Evolutionary conservation across 2,329 filamentous ascomycete species (phyloP).

Genomic region (Neopestalotiopsis rosae): DNA sequence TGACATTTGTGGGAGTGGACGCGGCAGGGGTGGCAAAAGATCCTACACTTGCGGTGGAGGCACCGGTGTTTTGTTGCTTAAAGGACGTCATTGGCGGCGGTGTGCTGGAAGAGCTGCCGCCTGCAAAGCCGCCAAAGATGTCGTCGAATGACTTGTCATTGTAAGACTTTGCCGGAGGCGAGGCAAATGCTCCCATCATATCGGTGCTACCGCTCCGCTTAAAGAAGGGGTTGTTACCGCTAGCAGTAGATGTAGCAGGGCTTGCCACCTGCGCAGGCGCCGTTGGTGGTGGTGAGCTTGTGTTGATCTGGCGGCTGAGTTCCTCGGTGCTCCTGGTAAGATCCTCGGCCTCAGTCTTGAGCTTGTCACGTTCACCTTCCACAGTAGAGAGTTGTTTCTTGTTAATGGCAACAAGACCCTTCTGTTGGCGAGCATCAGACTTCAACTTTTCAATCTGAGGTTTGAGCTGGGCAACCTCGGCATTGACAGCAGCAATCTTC

Average conservation of each 20-base stretch:
- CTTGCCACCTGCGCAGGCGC: constrained; percentile 64
- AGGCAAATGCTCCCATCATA: constrained; percentile 59
- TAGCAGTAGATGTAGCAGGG: constrained; percentile 71
- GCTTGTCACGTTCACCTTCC: constrained; percentile 86
- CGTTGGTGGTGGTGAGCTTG: constrained; percentile 53
- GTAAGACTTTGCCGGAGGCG: constrained; percentile 47
- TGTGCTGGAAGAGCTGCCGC: constrained; percentile 46
- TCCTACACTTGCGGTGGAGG: constrained; percentile 57
- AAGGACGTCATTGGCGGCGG: constrained; percentile 62
- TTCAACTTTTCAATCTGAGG: constrained; percentile 93
- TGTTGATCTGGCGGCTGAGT: constrained; percentile 55
- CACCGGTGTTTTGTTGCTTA: constrained; percentile 63
- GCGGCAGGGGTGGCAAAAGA: constrained; percentile 60
- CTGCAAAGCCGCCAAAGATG: constrained; percentile 74
- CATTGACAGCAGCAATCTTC: constrained; percentile 81
- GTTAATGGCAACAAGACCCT: constrained; percentile 95
- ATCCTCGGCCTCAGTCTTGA: constrained; percentile 79
- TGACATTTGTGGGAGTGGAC: constrained; percentile 64
- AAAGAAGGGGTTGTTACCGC: constrained; percentile 95
- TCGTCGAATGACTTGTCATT: constrained; percentile 80
- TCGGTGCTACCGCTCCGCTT: constrained; percentile 69
- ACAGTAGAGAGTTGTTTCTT: constrained; percentile 95
- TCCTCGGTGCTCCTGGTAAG: constrained; percentile 69
- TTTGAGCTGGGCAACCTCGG: constrained; percentile 82
- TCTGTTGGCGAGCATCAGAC: constrained; percentile 91